These are phyloP conservation scores for Kandelia obovata DNA, from an alignment of 345 rosid genomes.

Conservation along the genomic window DNA sequence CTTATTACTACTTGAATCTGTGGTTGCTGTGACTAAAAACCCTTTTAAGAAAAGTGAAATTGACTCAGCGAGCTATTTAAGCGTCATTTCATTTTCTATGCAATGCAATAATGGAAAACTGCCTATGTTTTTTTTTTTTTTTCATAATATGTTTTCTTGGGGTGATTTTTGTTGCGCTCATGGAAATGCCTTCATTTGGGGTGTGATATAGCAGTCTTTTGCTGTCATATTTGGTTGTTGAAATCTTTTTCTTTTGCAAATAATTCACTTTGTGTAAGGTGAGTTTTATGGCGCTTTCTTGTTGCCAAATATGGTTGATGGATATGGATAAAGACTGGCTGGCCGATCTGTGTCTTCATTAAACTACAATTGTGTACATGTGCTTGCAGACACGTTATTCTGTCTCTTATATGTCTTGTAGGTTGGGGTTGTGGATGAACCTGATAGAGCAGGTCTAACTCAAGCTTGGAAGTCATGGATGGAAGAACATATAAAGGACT, in stretches of 20 bases:
- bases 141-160: background rate
- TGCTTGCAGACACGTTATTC: background rate
- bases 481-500: constrained; percentile 74
- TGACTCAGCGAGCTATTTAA: background rate
- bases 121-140: background rate
- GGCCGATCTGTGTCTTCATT: background rate
- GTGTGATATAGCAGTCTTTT: background rate
- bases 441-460: constrained; percentile 63
- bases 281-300: no score
- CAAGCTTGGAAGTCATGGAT: constrained; percentile 98
- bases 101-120: background rate
- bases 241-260: no score
- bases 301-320: background rate
- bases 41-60: background rate
- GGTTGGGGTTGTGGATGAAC: constrained; percentile 72
- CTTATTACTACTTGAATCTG: background rate
- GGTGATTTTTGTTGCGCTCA: background rate
- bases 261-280: no score
- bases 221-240: background rate
- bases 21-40: background rate
- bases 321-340: background rate
- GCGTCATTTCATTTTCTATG: background rate
- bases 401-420: constrained; percentile 22
- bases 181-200: background rate
- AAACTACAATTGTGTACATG: background rate